phyloP scores from a whole-genome alignment of 2,329 filamentous ascomycete genomes.

The Aspergillus quadricinctus region DNA sequence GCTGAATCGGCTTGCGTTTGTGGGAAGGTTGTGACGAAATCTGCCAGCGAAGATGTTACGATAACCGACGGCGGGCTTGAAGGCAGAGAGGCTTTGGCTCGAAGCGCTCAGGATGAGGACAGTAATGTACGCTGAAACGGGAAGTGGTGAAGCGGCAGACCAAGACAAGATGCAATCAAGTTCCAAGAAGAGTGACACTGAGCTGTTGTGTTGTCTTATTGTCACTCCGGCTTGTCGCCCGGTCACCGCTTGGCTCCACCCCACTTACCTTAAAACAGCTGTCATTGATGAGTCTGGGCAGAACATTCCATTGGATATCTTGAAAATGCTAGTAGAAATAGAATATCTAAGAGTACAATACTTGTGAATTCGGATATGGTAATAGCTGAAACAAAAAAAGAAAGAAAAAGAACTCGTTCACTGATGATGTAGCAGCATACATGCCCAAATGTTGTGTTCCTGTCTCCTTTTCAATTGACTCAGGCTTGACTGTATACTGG shows the following conservation, averaged over 20 bases:
- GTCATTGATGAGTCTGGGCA: neutral
- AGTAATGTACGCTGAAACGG: neutral
- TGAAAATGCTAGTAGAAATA: conserved; percentile 7
- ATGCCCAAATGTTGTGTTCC: neutral
- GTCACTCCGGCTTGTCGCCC: conserved; percentile 15
- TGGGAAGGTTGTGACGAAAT: neutral
- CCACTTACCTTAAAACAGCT: conserved; percentile 6
- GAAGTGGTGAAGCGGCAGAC: neutral
- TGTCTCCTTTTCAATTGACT: neutral
- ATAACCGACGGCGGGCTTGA: neutral
- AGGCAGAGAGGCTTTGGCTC: neutral
- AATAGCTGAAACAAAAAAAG: conserved; percentile 4
- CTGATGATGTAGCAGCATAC: neutral
- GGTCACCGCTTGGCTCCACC: conserved; percentile 21
- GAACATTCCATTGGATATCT: conserved; percentile 19
- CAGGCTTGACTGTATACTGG: neutral
- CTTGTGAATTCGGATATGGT: conserved; percentile 10
- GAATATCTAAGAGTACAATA: conserved; percentile 1
- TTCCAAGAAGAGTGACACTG: conserved; percentile 7
- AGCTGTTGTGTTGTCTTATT: conserved; percentile 18
- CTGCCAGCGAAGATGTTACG: neutral
- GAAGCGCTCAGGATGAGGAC: neutral
- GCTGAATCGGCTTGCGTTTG: neutral
- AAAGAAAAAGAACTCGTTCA: conserved; percentile 1
- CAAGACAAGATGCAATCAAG: neutral